These are phyloP conservation scores for Heliophila coronopifolia DNA, from an alignment of 441 rosid species.

Conservation along the genomic window DNA sequence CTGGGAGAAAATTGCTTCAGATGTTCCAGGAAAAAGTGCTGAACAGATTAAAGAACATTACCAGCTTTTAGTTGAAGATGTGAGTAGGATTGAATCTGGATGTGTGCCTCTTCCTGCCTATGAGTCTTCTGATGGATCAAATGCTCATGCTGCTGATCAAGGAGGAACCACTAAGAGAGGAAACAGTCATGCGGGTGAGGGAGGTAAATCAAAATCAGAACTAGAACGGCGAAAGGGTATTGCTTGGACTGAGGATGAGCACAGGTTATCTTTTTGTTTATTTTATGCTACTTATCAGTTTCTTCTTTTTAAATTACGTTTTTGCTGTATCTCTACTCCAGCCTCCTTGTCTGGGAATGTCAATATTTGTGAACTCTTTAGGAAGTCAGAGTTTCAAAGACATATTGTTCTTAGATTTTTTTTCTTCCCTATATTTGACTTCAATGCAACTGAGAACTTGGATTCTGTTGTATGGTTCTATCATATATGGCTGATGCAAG, in stretches of 20 bases:
- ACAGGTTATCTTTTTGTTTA: too few relatives aligned
- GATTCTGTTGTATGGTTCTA: not conserved
- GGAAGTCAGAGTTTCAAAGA: not conserved
- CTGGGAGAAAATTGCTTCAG: constrained; percentile 83
- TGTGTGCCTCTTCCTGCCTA: constrained; percentile 76
- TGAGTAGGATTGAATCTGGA: constrained; percentile 74
- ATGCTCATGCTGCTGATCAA: constrained; percentile 54
- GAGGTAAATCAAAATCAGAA: constrained; percentile 67
- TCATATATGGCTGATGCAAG: not conserved
- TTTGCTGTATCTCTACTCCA: too few relatives aligned
- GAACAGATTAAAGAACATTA: constrained; percentile 83
- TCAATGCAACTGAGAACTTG: not conserved
- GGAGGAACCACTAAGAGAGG: constrained; percentile 60
- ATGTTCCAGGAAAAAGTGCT: constrained; percentile 70
- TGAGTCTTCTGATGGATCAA: constrained; percentile 53
- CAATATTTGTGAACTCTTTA: too few relatives aligned
- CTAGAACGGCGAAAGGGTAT: constrained; percentile 64
- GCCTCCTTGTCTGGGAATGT: too few relatives aligned
- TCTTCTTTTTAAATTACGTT: too few relatives aligned
- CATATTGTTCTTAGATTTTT: too few relatives aligned
- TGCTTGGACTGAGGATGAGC: constrained; percentile 77
- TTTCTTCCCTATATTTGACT: too few relatives aligned
- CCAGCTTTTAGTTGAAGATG: constrained; percentile 74
- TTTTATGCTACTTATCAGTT: too few relatives aligned
- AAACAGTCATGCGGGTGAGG: constrained; percentile 55